Evolutionary conservation across 768 basidiomycete genomes (phyloP), one percentile per base, ranked within the genome.

Genomic region (Calocybe cyanea): DNA sequence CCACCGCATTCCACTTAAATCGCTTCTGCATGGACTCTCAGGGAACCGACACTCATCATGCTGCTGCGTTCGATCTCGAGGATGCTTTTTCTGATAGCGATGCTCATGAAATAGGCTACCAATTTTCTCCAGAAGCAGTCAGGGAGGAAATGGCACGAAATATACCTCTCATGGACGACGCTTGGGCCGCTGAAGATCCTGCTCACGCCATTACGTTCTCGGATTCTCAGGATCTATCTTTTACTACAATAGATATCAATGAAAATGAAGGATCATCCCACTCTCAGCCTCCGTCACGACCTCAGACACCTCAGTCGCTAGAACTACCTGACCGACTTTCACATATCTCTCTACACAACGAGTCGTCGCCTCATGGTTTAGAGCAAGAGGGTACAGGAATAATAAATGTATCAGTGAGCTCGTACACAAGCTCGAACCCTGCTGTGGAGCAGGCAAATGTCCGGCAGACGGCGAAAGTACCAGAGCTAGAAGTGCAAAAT

Each of bases 11-110:
- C 14, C 40, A 9, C 21, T 38, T 42, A n/a, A 36, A 34, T 39
- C 17, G 13, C 14, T 28, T 34, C 9, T 9, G 11, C 28, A 36
- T 9, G 21, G 36, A 43, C 15, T 50, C 52, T 19, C 35, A 46
- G 31, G 42, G 56, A 19, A 32, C 54, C 10, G 48, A 53, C 25
- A 43, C 57, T 38, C 58, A 57, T 49, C 60, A 54, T 38, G 55
- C 56, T 25, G 54, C 66, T 32, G 46, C 66, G 1, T 63, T 75
- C 43, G 64, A 72, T 51, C 62, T 77, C 32, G 85, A 88, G 64
- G 87, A 89, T 59, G 81, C 83, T 11, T 89, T 89, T 63, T 72
- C 74, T 1, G 80, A 81, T 38, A 68, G 61, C 8, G 79, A 81
- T 7, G 79, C 79, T 47, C 64, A 69, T 32, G 74, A 76, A 46